These are phyloP conservation scores for Geoglossum cookeanum DNA, from an alignment of 2,329 filamentous ascomycete genomes.

Conservation along the genomic window DNA sequence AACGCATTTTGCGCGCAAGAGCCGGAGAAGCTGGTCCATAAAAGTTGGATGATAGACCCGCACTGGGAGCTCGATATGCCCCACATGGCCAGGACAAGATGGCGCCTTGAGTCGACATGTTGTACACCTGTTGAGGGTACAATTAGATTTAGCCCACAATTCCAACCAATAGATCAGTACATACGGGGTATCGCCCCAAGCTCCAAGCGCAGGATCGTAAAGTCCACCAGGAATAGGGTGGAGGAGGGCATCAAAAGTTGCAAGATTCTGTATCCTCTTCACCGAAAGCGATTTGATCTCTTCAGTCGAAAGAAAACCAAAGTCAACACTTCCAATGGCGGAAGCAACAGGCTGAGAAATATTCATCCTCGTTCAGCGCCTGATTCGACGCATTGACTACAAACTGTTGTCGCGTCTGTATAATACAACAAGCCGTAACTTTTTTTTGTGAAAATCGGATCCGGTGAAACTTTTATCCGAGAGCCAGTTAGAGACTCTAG, in stretches of 20 bases:
- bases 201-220: conserved; percentile 80
- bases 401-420: no score
- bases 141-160: conserved; percentile 8
- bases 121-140: conserved; percentile 44
- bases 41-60: conserved; percentile 95
- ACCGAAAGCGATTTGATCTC: conserved; percentile 85
- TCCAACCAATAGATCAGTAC: conserved; percentile 13
- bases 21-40: conserved; percentile 72
- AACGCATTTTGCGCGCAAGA: conserved; percentile 71
- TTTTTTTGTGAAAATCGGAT: no score
- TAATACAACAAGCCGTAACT: no score
- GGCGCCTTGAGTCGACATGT: conserved; percentile 75
- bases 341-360: conserved; percentile 58
- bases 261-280: conserved; percentile 80
- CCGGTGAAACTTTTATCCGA: no score
- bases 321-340: conserved; percentile 71
- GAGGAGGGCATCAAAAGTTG: conserved; percentile 80
- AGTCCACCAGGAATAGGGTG: conserved; percentile 81
- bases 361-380: conserved; percentile 19
- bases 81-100: conserved; percentile 78
- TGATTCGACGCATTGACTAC: no score
- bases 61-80: conserved; percentile 85
- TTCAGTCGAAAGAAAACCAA: conserved; percentile 60
- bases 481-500: no score
- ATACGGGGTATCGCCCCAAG: conserved; percentile 71